A percentile compares a stretch with the other conserved stretches of the same genome.
Evolutionary conservation across 2,329 filamentous ascomycete genomes (phyloP).

Genomic region (Chalaropsis ovoidea): DNA sequence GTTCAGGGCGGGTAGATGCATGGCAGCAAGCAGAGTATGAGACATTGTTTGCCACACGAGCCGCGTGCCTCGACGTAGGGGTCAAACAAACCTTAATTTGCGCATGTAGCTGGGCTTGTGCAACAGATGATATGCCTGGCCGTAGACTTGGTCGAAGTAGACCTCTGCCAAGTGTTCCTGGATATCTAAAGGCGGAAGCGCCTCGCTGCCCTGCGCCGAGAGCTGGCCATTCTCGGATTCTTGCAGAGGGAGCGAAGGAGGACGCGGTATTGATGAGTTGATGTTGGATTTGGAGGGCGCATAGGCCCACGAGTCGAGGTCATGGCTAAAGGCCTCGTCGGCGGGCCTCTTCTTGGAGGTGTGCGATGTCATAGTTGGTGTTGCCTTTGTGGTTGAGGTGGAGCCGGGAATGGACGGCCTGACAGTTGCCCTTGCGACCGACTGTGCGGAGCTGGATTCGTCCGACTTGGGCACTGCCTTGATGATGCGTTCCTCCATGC

Average conservation of each 20-base stretch:
- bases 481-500: slow-evolving; percentile 97
- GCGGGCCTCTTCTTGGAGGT: slow-evolving; percentile 66
- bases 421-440: slow-evolving; percentile 68
- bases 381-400: slow-evolving; percentile 5
- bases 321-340: slow-evolving; percentile 76
- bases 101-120: slow-evolving; percentile 98
- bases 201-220: slow-evolving; percentile 70
- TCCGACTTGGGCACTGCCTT: slow-evolving; percentile 87
- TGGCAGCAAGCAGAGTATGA: slow-evolving; percentile 26
- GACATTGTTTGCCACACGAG: not conserved
- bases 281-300: slow-evolving; percentile 45
- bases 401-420: slow-evolving; percentile 60
- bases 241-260: slow-evolving; percentile 32
- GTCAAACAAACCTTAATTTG: slow-evolving; percentile 54
- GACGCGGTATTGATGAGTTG: slow-evolving; percentile 7
- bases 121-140: slow-evolving; percentile 84
- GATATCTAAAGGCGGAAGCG: slow-evolving; percentile 72
- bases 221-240: slow-evolving; percentile 66
- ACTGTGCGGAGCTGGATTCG: slow-evolving; percentile 38
- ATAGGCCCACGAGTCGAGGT: slow-evolving; percentile 72
- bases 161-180: slow-evolving; percentile 90
- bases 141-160: slow-evolving; percentile 92
- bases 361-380: slow-evolving; percentile 37
- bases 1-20: slow-evolving; percentile 23
- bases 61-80: not conserved